phyloP scores from a whole-genome alignment of 768 basidiomycete genomes.

The Naganishia kalamii region DNA sequence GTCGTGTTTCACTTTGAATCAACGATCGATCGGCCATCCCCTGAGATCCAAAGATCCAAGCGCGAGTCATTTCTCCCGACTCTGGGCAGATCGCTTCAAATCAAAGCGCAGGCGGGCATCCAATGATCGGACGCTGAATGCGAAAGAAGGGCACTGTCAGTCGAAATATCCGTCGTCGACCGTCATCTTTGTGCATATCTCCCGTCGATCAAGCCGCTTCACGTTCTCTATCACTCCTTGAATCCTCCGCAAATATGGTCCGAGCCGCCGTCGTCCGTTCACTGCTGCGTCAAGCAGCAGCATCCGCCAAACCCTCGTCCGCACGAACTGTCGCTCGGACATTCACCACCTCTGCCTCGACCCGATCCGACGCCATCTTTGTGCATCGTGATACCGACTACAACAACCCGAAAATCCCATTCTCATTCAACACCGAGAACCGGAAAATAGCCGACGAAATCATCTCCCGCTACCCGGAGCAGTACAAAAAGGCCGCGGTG shows the following conservation, averaged over 20 bases:
- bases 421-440: slow-evolving; percentile 76
- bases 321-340: not conserved
- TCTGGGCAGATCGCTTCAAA: too few relatives aligned
- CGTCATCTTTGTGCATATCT: not conserved
- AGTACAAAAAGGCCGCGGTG: slow-evolving; percentile 97
- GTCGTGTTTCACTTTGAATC: not conserved
- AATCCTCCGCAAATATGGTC: not conserved
- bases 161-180: not conserved
- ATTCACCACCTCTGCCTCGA: slow-evolving; percentile 4
- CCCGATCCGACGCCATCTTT: slow-evolving; percentile 9
- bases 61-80: too few relatives aligned
- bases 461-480: slow-evolving; percentile 86
- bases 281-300: slow-evolving; percentile 4
- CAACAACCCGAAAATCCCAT: slow-evolving; percentile 93
- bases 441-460: slow-evolving; percentile 78
- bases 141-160: not conserved
- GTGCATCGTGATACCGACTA: slow-evolving; percentile 82
- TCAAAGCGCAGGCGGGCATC: not conserved
- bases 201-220: not conserved
- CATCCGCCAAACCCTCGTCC: not conserved
- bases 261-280: slow-evolving; percentile 13
- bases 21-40: not conserved
- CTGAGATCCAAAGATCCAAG: not conserved
- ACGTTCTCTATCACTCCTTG: not conserved
- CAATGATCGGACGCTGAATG: slow-evolving; percentile 2